These are phyloP conservation scores for Cyberlindnera petersonii DNA, from an alignment of 805 yeast species.

Conservation along the genomic window DNA sequence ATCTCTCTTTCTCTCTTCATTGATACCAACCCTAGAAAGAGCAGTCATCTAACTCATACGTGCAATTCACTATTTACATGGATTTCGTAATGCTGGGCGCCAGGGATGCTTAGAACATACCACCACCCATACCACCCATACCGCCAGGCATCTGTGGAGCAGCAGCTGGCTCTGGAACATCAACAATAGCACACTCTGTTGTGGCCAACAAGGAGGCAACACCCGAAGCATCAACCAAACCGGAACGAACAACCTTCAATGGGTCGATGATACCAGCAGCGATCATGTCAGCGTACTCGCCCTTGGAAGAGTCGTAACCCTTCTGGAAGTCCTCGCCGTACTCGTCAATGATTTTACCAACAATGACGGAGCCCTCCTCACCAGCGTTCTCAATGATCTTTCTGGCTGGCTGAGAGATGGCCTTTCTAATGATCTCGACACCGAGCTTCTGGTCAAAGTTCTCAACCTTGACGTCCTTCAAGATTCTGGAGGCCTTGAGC, in stretches of 20 bases:
- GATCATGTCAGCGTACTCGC: slow-evolving; percentile 93
- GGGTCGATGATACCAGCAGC: slow-evolving; percentile 98
- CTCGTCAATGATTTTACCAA: slow-evolving; percentile 67
- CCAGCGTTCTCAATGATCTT: slow-evolving; percentile 98
- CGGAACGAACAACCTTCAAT: slow-evolving; percentile 96
- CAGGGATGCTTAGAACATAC: slow-evolving; percentile 31
- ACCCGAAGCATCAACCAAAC: slow-evolving; percentile 94
- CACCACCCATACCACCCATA: slow-evolving; percentile 69
- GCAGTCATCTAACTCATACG: slow-evolving; percentile 19
- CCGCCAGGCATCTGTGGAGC: slow-evolving; percentile 47
- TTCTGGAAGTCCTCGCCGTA: slow-evolving; percentile 71
- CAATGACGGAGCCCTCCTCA: slow-evolving; percentile 95
- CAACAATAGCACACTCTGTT: slow-evolving; percentile 97
- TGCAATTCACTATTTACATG: slow-evolving; percentile 14
- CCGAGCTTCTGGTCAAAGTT: slow-evolving; percentile 93
- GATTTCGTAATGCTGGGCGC: not conserved
- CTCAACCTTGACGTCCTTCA: slow-evolving; percentile 70
- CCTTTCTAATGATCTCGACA: slow-evolving; percentile 90
- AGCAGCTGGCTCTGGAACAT: slow-evolving; percentile 79
- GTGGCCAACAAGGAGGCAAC: slow-evolving; percentile 97
- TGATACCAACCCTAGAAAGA: slow-evolving; percentile 15
- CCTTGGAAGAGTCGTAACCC: slow-evolving; percentile 93
- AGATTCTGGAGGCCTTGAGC: slow-evolving; percentile 69
- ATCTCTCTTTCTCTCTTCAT: no score
- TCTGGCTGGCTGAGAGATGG: slow-evolving; percentile 95